Percentiles rank a stretch among this genome's conserved stretches.
Conservation (phyloP, 441 rosid species). For the Lagerstroemia fauriei region DNA sequence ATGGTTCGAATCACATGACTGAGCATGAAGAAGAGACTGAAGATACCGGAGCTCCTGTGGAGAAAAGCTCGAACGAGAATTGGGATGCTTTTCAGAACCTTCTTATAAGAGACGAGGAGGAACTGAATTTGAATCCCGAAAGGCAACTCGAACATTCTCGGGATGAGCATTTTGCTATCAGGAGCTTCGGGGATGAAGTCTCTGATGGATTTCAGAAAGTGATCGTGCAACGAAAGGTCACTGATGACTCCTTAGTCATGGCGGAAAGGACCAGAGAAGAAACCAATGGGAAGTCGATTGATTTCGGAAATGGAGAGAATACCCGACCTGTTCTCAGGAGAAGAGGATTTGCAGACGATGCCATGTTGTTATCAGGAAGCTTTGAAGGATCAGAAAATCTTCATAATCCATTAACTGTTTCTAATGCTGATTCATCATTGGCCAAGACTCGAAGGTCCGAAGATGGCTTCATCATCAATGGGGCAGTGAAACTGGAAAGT, state of each 20-base stretch:
- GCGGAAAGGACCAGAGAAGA: constrained; percentile 38
- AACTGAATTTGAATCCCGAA: constrained; percentile 27
- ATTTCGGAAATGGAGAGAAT: constrained; percentile 50
- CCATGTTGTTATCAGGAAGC: constrained; percentile 47
- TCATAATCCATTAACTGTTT: constrained; percentile 32
- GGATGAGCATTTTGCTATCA: constrained; percentile 41
- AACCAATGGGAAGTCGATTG: constrained; percentile 38
- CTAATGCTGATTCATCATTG: constrained; percentile 39
- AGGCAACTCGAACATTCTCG: constrained; percentile 32
- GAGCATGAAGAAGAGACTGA: constrained; percentile 39
- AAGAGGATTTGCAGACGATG: constrained; percentile 50
- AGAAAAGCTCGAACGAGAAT: constrained; percentile 46
- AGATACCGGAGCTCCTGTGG: constrained; percentile 23
- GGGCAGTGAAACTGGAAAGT: constrained; percentile 37
- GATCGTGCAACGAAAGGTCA: constrained; percentile 30
- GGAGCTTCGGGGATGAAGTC: constrained; percentile 38
- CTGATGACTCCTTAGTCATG: constrained; percentile 48
- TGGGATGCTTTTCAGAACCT: constrained; percentile 76
- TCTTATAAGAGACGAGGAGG: constrained; percentile 57
- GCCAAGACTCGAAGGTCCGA: constrained; percentile 57
- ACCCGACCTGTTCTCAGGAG: constrained; percentile 46
- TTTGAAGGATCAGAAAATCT: constrained; percentile 44
- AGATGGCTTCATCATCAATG: constrained; percentile 54
- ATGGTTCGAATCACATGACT: constrained; percentile 27
- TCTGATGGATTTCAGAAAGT: constrained; percentile 31